phyloP scores from a whole-genome alignment of 306 rosid species.

The Trichosanthes cucumerina region DNA sequence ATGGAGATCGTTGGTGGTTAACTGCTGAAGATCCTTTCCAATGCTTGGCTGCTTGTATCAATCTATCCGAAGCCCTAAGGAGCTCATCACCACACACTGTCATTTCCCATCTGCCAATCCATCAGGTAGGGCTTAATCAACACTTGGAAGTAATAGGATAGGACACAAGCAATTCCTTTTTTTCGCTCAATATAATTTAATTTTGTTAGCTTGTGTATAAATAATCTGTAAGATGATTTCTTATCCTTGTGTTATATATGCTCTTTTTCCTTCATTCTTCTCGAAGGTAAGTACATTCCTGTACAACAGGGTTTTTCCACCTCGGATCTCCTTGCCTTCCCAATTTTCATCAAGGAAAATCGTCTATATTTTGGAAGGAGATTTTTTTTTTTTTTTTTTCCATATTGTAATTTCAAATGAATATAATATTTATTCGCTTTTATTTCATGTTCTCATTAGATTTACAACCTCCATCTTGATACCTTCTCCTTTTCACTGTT shows the following conservation, averaged over 20 bases:
- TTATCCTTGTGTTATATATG: neutral
- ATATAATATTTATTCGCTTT: neutral
- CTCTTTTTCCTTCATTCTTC: neutral
- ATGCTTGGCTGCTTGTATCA: constrained; percentile 77
- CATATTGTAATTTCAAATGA: neutral
- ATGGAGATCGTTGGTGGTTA: constrained; percentile 83
- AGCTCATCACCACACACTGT: constrained; percentile 64
- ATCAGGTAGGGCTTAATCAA: constrained; percentile 46
- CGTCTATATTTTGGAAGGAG: neutral
- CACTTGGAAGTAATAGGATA: neutral
- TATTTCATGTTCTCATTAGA: neutral
- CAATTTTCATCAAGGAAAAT: neutral
- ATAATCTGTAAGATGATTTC: neutral
- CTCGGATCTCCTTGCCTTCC: neutral
- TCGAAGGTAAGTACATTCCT: neutral
- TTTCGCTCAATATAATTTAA: neutral
- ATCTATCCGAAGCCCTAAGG: constrained; percentile 67
- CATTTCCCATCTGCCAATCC: constrained; percentile 70
- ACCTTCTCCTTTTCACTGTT: neutral
- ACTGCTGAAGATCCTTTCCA: constrained; percentile 87
- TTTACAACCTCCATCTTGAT: neutral
- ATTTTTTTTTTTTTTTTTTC: neutral
- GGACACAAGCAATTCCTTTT: neutral
- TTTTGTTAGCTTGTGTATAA: neutral
- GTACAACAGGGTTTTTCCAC: neutral